These are phyloP conservation scores for Penicillium brasilianum DNA, from an alignment of 2,329 filamentous ascomycete species.

Conservation along the genomic window DNA sequence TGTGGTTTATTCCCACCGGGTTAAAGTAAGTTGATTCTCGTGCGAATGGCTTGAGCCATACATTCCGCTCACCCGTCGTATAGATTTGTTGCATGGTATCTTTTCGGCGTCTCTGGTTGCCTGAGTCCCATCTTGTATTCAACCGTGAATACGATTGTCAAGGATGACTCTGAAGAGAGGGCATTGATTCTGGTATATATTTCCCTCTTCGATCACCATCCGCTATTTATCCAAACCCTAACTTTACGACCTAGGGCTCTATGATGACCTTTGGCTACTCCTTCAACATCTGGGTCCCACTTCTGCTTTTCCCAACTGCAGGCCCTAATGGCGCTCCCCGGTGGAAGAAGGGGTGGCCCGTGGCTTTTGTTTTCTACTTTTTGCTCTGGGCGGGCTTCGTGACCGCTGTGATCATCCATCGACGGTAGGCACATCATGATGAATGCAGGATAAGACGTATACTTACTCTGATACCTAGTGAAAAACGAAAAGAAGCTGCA, in stretches of 20 bases:
- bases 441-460: neutral
- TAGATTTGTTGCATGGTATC: constrained; percentile 52
- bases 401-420: constrained; percentile 26
- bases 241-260: constrained; percentile 40
- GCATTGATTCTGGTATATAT: constrained; percentile 40
- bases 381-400: constrained; percentile 48
- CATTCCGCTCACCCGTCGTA: neutral
- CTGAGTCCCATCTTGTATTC: constrained; percentile 52
- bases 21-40: constrained; percentile 45
- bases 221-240: neutral
- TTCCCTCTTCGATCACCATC: neutral
- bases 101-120: constrained; percentile 48
- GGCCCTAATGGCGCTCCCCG: constrained; percentile 50
- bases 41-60: neutral
- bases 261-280: constrained; percentile 57
- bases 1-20: constrained; percentile 57
- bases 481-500: neutral
- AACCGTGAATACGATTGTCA: constrained; percentile 51
- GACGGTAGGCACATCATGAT: constrained; percentile 19
- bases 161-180: constrained; percentile 47
- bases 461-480: neutral
- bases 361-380: constrained; percentile 54
- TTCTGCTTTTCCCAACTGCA: constrained; percentile 51
- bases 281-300: constrained; percentile 53
- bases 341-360: constrained; percentile 58